A percentile compares a stretch with the other conserved stretches of the same genome.
Evolutionary conservation across 306 rosid species (phyloP).

Genomic region (Quercus bicolor): DNA sequence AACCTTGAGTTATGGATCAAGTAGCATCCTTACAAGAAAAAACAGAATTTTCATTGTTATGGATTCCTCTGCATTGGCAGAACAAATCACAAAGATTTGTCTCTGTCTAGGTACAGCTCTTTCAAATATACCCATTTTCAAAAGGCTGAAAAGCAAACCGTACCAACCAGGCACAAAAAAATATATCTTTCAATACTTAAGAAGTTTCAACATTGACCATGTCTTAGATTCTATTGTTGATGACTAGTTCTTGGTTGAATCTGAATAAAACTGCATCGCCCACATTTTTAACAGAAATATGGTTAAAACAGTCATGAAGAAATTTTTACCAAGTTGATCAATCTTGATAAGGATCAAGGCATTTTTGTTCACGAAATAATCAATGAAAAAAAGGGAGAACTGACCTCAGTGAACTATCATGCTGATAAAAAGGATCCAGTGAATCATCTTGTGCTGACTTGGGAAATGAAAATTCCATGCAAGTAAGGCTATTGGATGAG

Average conservation of each 20-base stretch:
- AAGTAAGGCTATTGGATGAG: slow-evolving; percentile 50
- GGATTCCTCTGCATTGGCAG: neutral
- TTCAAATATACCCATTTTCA: no score
- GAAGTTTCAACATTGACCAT: neutral
- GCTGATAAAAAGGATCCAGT: slow-evolving; percentile 34
- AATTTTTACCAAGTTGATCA: neutral
- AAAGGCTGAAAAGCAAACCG: no score
- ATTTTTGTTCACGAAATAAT: neutral
- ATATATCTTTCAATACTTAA: neutral
- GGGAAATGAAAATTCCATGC: slow-evolving; percentile 60
- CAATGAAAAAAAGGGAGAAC: slow-evolving; percentile 3
- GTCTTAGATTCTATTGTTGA: neutral
- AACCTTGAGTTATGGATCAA: neutral
- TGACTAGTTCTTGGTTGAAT: neutral
- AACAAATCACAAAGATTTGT: neutral
- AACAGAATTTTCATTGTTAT: neutral
- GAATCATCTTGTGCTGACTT: slow-evolving; percentile 25
- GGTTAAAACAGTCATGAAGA: neutral
- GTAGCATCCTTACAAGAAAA: neutral
- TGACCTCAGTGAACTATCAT: slow-evolving; percentile 50
- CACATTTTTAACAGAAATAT: neutral
- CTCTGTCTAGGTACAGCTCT: no score
- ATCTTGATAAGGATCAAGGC: neutral
- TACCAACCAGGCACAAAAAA: neutral
- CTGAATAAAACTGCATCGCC: neutral